These are phyloP conservation scores for Lojkania enalia DNA, from an alignment of 2,329 filamentous ascomycete genomes.

Conservation along the genomic window DNA sequence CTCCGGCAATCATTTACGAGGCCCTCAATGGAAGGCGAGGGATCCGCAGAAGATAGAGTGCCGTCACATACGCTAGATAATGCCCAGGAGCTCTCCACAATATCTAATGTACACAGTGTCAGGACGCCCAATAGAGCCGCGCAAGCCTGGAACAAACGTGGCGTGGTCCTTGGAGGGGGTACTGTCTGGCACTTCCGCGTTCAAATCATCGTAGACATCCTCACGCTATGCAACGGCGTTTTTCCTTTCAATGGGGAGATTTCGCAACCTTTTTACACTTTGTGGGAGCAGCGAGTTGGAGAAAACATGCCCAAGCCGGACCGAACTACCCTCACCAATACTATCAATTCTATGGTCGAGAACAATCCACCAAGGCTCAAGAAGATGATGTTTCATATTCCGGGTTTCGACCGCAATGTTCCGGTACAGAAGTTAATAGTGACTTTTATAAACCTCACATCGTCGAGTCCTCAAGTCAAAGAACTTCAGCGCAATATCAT, in stretches of 20 bases:
- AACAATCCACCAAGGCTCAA: conserved; percentile 52
- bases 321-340: conserved; percentile 54
- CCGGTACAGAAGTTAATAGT: conserved; percentile 57
- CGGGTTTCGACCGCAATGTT: conserved; percentile 18
- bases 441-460: conserved; percentile 50
- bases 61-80: too few species aligned
- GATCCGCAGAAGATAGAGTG: too few species aligned
- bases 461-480: conserved; percentile 51
- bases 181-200: conserved; percentile 17
- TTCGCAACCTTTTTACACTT: conserved; percentile 57
- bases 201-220: conserved; percentile 58
- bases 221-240: conserved; percentile 58
- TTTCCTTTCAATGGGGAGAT: conserved; percentile 60
- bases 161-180: conserved; percentile 7
- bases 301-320: conserved; percentile 52
- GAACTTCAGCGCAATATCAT: conserved; percentile 57
- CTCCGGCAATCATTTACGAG: too few species aligned
- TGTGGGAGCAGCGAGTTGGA: conserved; percentile 54
- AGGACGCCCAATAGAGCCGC: too few species aligned
- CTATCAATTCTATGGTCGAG: conserved; percentile 55
- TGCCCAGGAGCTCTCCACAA: too few species aligned
- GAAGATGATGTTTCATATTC: conserved; percentile 46
- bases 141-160: too few species aligned
- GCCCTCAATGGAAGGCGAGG: too few species aligned
- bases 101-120: too few species aligned